These are phyloP conservation scores for Diophrys appendiculata DNA, from an alignment of 73 alveolate species.

Conservation along the genomic window DNA sequence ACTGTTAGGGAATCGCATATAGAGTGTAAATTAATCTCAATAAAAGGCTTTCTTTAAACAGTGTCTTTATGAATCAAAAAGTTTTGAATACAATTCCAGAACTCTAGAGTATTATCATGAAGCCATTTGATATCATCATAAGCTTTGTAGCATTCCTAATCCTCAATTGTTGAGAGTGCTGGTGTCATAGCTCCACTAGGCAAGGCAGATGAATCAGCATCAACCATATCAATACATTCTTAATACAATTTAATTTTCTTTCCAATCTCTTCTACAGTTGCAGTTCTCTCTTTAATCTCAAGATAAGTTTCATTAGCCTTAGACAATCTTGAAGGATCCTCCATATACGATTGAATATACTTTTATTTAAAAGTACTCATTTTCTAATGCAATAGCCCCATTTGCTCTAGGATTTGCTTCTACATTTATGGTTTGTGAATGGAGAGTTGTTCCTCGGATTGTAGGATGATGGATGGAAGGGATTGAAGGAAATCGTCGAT, in stretches of 20 bases:
- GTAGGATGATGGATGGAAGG: too few relatives aligned
- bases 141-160: constrained; percentile 2
- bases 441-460: constrained; percentile 23
- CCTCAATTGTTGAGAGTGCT: constrained; percentile 1
- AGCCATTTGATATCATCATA: not conserved
- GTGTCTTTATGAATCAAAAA: not conserved
- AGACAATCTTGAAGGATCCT: constrained; percentile 47
- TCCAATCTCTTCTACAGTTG: constrained; percentile 11
- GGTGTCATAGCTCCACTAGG: not conserved
- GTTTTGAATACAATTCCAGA: constrained; percentile 4
- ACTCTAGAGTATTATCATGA: constrained; percentile 2
- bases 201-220: constrained; percentile 8
- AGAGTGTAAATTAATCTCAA: too few relatives aligned
- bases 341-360: constrained; percentile 51
- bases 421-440: constrained; percentile 44
- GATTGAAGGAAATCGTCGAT: too few relatives aligned
- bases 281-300: constrained; percentile 49
- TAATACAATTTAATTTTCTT: constrained; percentile 11
- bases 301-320: constrained; percentile 46
- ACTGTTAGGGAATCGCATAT: too few relatives aligned
- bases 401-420: constrained; percentile 39
- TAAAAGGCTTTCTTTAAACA: too few relatives aligned
- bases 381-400: constrained; percentile 22
- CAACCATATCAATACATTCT: constrained; percentile 11
- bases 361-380: constrained; percentile 54